Base-by-base conservation (phyloP, 164 flowering plant genomes). In the Vitis rotundifolia region DNA sequence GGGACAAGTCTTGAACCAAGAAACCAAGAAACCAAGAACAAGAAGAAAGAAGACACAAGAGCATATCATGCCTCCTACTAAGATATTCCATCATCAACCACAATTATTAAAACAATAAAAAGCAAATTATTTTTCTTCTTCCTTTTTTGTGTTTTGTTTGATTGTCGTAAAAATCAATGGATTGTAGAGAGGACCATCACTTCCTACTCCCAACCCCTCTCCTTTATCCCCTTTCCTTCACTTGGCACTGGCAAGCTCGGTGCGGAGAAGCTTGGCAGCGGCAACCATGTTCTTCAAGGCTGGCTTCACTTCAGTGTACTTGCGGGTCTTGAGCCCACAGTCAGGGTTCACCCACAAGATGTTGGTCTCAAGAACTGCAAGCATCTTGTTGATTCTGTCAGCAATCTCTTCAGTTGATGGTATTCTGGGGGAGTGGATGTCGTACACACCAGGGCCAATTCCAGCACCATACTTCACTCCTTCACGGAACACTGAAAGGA, bases 321-420 rank as follows among this genome's bases (percentile, higher is more conserved):
- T 87, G 64, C 91, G 82, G 16, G 87, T 87, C 86, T 87, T 85
- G 55, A 87, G 87, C 10, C 91, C 91, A 78, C 91, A 87, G 68
- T 87, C 89, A 12, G 91, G 91, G 84, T 85, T 87, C n/a, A 87
- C 87, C 91, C 91, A 87, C 49, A 87, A 68, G 62, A 85, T 81
- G 78, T 87, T 84, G 31, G 75, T 80, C 77, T 83, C 87, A 1
- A 87, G 83, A 12, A 87, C 91, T 1, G 86, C 89, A 73, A 82
- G 91, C 89, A 83, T 87, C 76, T 87, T 85, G 81, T 80, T 80
- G 71, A 87, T 77, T 51, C 88, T 69, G 77, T 85, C 89, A 29
- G 84, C 86, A 37, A 87, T 83, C 64, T 85, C 89, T 51, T 87
- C 89, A 0, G 84, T 75, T 3, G 87, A 77, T 57, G 91, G 91